Percentiles rank a stretch among this genome's conserved stretches.
These are phyloP conservation scores for Excoecaria cochinchinensis DNA, from an alignment of 345 rosid species.

Conservation along the genomic window DNA sequence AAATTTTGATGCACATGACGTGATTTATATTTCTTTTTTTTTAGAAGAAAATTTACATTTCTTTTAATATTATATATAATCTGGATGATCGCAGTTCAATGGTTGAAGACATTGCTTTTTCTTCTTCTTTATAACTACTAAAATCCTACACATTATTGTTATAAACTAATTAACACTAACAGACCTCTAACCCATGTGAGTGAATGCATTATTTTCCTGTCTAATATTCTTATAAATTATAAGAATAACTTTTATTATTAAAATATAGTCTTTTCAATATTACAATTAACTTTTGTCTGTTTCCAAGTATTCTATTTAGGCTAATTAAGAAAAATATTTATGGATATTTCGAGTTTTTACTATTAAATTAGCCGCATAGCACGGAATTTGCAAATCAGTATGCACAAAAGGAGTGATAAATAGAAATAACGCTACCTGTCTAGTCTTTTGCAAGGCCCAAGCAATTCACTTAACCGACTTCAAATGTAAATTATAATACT, in stretches of 20 bases:
- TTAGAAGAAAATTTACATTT: too few species aligned
- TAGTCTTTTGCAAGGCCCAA: not conserved
- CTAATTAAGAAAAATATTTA: too few species aligned
- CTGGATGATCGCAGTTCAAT: not conserved
- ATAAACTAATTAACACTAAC: not conserved
- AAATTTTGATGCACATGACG: too few species aligned
- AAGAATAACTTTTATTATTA: not conserved
- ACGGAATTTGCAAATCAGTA: too few species aligned
- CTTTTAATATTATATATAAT: not conserved
- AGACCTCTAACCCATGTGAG: slow-evolving; percentile 4
- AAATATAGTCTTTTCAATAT: not conserved
- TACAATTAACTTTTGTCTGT: not conserved
- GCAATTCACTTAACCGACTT: not conserved
- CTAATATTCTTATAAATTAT: not conserved
- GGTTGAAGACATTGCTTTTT: not conserved
- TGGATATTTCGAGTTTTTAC: too few species aligned
- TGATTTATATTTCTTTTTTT: too few species aligned
- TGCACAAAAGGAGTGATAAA: not conserved
- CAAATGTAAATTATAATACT: not conserved
- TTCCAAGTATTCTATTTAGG: too few species aligned
- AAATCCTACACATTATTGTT: not conserved
- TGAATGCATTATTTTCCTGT: not conserved
- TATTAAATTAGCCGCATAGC: too few species aligned
- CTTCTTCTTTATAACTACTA: not conserved
- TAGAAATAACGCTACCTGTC: not conserved